Evolutionary conservation across 768 basidiomycete species (phyloP).

Genomic region (Boletus rufocinnamomeus): DNA sequence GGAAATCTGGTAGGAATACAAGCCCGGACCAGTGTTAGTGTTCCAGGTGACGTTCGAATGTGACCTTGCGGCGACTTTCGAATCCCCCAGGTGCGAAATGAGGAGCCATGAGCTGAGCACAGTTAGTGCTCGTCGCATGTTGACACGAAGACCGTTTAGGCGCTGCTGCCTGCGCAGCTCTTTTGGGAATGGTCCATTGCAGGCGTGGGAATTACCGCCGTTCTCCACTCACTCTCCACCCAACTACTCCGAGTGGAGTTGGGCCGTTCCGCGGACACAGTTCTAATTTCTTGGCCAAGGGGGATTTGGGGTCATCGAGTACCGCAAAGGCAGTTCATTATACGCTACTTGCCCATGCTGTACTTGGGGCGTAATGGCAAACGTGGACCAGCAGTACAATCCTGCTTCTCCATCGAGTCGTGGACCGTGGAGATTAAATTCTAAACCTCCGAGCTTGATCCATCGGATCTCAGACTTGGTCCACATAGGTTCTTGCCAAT

Average conservation of each 20-base stretch:
- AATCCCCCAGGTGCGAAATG: slow-evolving; percentile 7
- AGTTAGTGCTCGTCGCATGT: slow-evolving; percentile 27
- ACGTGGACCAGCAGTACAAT: not conserved
- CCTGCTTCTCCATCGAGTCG: not conserved
- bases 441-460: not conserved
- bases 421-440: not conserved
- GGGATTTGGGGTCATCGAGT: not conserved
- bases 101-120: slow-evolving; percentile 21
- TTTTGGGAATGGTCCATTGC: not conserved
- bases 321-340: not conserved
- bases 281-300: not conserved
- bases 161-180: not conserved
- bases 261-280: not conserved
- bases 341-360: not conserved
- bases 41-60: slow-evolving; percentile 22
- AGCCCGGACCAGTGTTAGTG: slow-evolving; percentile 9
- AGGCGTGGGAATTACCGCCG: slow-evolving; percentile 19
- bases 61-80: slow-evolving; percentile 5
- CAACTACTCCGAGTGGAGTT: not conserved
- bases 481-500: not conserved
- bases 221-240: not conserved
- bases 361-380: not conserved
- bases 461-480: not conserved
- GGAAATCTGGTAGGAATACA: slow-evolving; percentile 29
- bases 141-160: slow-evolving; percentile 6